Evolutionary conservation across 179 eudicot species (phyloP).

Genomic region (Carnegiea gigantea): DNA sequence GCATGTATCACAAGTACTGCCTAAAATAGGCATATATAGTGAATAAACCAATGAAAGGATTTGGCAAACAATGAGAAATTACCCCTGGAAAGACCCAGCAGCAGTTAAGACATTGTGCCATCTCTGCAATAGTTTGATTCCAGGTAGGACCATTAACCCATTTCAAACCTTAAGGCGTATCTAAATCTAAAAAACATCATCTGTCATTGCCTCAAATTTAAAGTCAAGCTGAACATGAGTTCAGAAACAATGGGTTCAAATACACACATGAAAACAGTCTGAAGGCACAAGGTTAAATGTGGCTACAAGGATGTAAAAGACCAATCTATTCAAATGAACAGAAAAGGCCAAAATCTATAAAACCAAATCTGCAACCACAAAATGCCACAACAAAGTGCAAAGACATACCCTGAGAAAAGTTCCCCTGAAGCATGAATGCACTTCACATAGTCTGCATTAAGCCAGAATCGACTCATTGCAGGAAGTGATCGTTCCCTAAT

Average conservation of each 20-base stretch:
- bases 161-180: background rate
- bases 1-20: background rate
- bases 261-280: background rate
- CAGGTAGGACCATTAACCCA: background rate
- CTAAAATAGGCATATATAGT: background rate
- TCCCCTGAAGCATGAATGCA: conserved; percentile 88
- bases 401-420: conserved; percentile 67
- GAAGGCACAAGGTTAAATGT: background rate
- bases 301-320: background rate
- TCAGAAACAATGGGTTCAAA: background rate
- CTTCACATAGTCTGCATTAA: conserved; percentile 90
- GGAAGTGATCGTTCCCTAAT: conserved; percentile 76
- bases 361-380: background rate
- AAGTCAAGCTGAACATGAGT: background rate
- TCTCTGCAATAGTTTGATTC: background rate
- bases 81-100: background rate
- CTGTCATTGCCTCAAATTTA: background rate
- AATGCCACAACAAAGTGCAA: background rate
- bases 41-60: background rate
- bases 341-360: background rate
- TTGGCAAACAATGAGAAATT: background rate
- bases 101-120: background rate
- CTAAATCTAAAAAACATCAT: too few species aligned
- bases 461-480: conserved; percentile 90
- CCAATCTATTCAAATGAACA: background rate